phyloP scores from a whole-genome alignment of 2,329 filamentous ascomycete species.

The Dichotomopilus funicola region DNA sequence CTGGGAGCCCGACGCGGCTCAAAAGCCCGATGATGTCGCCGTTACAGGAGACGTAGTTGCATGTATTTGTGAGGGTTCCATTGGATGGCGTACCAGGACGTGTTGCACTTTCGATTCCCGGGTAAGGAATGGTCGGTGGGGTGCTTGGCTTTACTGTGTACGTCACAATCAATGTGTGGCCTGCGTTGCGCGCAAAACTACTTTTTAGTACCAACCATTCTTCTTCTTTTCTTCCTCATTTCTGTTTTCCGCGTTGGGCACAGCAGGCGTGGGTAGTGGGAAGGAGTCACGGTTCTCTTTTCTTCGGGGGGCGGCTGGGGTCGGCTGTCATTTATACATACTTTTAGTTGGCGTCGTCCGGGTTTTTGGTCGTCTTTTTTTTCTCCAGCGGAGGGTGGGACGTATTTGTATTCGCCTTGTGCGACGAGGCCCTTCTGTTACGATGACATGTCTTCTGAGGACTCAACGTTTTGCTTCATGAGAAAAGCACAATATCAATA shows the following conservation, averaged over 20 bases:
- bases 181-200: not conserved
- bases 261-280: constrained; percentile 3
- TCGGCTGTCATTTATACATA: constrained; percentile 2
- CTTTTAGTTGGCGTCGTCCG: not conserved
- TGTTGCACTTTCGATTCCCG: too few relatives aligned
- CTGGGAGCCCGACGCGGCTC: constrained; percentile 50
- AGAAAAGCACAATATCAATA: too few relatives aligned
- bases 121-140: too few relatives aligned
- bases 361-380: too few relatives aligned
- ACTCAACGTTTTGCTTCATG: too few relatives aligned
- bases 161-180: too few relatives aligned
- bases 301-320: not conserved
- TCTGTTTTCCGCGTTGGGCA: constrained; percentile 4
- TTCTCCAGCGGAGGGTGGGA: not conserved
- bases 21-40: constrained; percentile 53
- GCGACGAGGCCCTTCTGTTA: constrained; percentile 3
- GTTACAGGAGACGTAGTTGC: constrained; percentile 33
- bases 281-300: not conserved
- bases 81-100: too few relatives aligned
- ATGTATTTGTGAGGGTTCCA: not conserved
- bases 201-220: not conserved
- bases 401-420: not conserved
- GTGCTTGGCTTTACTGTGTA: too few relatives aligned
- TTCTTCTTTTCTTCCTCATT: constrained; percentile 8
- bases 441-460: constrained; percentile 10